phyloP scores from a whole-genome alignment of 495 filamentous ascomycete species.

The Penicillium tannophilum region DNA sequence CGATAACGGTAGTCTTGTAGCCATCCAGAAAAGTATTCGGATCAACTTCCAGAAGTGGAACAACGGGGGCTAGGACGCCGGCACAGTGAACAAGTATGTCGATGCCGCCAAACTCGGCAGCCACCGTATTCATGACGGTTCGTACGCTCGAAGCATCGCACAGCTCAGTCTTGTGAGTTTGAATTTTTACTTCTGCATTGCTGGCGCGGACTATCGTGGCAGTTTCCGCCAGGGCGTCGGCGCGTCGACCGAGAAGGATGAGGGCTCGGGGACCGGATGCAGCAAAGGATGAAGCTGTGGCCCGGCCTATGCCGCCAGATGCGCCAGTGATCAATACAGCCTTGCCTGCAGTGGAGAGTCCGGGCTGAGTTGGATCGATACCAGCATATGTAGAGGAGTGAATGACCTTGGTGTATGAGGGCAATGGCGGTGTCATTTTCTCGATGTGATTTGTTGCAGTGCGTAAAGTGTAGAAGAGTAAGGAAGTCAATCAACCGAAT shows the following conservation, averaged over 20 bases:
- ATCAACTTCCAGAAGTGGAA: neutral
- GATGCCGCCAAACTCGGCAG: neutral
- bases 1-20: neutral
- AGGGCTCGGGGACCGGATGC: conserved; percentile 20
- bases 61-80: neutral
- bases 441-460: neutral
- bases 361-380: conserved; percentile 25
- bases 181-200: neutral
- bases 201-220: neutral
- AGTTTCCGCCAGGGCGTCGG: neutral
- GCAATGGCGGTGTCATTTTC: neutral
- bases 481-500: no score
- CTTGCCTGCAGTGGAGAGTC: conserved; percentile 37
- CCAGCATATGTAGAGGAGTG: conserved; percentile 23
- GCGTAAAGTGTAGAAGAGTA: no score
- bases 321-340: conserved; percentile 25
- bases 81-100: neutral
- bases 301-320: conserved; percentile 23
- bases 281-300: conserved; percentile 50
- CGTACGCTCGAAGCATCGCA: neutral
- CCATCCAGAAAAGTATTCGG: neutral
- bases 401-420: conserved; percentile 23
- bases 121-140: neutral
- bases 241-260: conserved; percentile 3
- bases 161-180: neutral